Base-by-base conservation (phyloP, 805 yeast species). In the Ogataea paradorogensis region DNA sequence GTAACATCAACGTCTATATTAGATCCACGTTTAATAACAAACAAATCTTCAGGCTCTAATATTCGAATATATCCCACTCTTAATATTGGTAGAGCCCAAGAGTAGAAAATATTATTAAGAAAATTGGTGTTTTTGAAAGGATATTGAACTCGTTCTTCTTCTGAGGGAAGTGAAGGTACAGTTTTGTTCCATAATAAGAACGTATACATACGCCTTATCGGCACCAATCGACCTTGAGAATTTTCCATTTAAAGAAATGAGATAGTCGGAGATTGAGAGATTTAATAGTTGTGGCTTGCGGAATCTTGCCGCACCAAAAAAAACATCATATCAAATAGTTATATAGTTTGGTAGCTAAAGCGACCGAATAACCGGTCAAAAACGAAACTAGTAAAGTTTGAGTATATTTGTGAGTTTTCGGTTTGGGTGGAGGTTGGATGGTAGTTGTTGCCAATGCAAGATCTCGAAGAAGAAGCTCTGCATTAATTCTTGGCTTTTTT, bases 1-100 rank as follows among this genome's bases (percentile, higher is more conserved):
- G 69, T 53, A 4, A 50, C 52, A 21, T 75, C 74, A 27, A 75
- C 71, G 30, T 69, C 63, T 53, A 67, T 60, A 13, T 58, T 29
- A 5, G 58, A 45, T 9, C 58, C 66, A 4, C 58, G 59, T n/a
- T 68, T 67, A 45, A 77, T 59, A 40, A 59, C 61, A 51, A 58
- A 84, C 45, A 84, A 58, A 62, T 85, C 93, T 34, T 74, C 73
- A 2, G 84, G 80, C 38, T 75, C 78, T 34, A 85, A 64, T 0
- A 88, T 81, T 52, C 95, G 69, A 55, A 74, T 77, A 58, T 85
- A 85, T 7, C 95, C 93, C 7, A 74, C 73, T 15, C 63, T 62
- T 67, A 86, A 61, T 22, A 84, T 49, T 0, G 91, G 91, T 14
- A 62, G 38, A 27, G 83, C 66, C 93, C 95, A 85, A 71, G 80